A percentile compares a stretch with the other conserved stretches of the same genome.
phyloP scores from a whole-genome alignment of 306 rosid species.

The Vigna reflexopilosa region DNA sequence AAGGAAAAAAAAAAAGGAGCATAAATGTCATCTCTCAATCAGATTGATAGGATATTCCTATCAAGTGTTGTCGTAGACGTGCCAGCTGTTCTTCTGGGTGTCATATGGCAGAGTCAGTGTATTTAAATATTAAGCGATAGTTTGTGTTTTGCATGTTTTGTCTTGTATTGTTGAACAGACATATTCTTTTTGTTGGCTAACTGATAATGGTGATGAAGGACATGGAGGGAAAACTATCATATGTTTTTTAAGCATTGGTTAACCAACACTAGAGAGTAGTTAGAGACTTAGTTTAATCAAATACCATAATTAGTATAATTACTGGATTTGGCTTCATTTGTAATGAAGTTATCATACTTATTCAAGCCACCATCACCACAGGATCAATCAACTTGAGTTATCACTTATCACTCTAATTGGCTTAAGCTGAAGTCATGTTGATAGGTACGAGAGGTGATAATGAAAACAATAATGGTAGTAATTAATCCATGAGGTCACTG shows the following conservation, averaged over 20 bases:
- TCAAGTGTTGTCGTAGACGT: constrained; percentile 26
- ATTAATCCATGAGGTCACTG: not conserved
- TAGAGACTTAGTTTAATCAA: constrained; percentile 14
- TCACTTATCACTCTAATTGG: not conserved
- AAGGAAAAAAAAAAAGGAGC: not conserved
- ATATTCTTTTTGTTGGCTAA: constrained; percentile 41
- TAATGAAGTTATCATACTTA: not conserved
- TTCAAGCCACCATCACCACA: constrained; percentile 19
- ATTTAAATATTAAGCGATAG: constrained; percentile 21
- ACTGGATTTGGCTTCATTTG: constrained; percentile 9
- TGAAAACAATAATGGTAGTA: not conserved
- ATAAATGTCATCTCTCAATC: constrained; percentile 23
- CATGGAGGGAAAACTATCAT: constrained; percentile 36
- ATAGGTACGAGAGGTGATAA: constrained; percentile 9
- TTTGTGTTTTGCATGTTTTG: constrained; percentile 41
- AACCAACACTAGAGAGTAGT: not conserved
- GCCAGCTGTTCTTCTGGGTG: constrained; percentile 53
- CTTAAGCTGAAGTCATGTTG: constrained; percentile 19
- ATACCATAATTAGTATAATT: not conserved
- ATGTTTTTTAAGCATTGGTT: constrained; percentile 24
- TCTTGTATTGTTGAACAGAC: constrained; percentile 31
- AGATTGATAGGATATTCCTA: constrained; percentile 41
- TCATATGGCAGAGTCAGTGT: constrained; percentile 42
- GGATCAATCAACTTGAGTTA: not conserved
- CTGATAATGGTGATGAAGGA: constrained; percentile 34